Conservation (phyloP, 1,284 basidiomycete genomes). For the Cryptococcus sp. region DNA sequence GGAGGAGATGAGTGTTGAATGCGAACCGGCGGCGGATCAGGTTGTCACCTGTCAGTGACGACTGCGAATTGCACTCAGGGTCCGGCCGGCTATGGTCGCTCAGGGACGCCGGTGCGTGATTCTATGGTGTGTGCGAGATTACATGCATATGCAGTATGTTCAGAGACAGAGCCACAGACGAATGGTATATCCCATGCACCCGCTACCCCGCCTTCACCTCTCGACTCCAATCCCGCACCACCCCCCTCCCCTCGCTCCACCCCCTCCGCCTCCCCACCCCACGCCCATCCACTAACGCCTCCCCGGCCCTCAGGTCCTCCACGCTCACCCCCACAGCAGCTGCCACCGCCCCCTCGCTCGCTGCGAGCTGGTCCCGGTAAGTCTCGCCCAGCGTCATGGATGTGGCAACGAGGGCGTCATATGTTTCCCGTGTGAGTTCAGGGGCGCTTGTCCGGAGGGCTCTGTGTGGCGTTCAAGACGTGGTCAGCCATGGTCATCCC, state of each 20-base stretch:
- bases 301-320: constrained; percentile 48
- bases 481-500: neutral
- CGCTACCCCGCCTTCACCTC: constrained; percentile 23
- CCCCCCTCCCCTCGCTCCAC: constrained; percentile 31
- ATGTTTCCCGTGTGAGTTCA: constrained; percentile 75
- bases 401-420: constrained; percentile 46
- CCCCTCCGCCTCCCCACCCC: constrained; percentile 28
- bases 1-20: neutral
- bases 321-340: constrained; percentile 33
- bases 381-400: constrained; percentile 24
- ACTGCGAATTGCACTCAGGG: too few species aligned
- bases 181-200: too few species aligned
- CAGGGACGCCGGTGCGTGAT: too few species aligned
- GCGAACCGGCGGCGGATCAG: neutral
- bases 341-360: constrained; percentile 38
- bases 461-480: constrained; percentile 39
- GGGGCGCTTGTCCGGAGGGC: constrained; percentile 77
- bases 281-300: constrained; percentile 22
- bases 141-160: too few species aligned
- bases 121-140: too few species aligned
- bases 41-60: too few species aligned
- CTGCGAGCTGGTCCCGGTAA: constrained; percentile 50
- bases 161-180: too few species aligned
- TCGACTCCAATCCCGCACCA: constrained; percentile 78
- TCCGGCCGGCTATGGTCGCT: too few species aligned